Conservation (phyloP, 1,284 basidiomycete species). For the Xerocomus minutiporus region DNA sequence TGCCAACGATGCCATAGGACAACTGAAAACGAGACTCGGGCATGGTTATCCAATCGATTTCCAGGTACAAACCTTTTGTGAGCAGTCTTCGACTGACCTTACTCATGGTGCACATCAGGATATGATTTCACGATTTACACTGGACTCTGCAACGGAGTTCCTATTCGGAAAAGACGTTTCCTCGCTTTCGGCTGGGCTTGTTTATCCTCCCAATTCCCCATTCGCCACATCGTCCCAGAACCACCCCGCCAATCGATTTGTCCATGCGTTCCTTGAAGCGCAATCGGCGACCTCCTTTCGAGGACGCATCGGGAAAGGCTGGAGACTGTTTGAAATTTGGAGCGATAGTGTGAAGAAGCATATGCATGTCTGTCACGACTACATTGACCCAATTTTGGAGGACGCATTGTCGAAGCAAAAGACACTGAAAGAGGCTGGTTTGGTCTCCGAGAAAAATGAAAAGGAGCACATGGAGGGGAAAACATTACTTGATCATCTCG, state of each 20-base stretch:
- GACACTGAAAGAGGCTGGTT: slow-evolving; percentile 10
- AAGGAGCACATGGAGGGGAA: slow-evolving; percentile 19
- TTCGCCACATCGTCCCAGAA: slow-evolving; percentile 4
- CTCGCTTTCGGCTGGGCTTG: slow-evolving; percentile 29
- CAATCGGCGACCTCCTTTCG: slow-evolving; percentile 24
- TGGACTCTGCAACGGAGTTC: slow-evolving; percentile 41
- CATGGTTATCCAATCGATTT: slow-evolving; percentile 49
- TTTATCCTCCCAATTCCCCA: slow-evolving; percentile 24
- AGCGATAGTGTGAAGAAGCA: slow-evolving; percentile 29
- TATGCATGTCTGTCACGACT: slow-evolving; percentile 34
- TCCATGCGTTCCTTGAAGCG: slow-evolving; percentile 30
- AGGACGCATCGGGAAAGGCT: slow-evolving; percentile 22
- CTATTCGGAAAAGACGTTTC: slow-evolving; percentile 34
- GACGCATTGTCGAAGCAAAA: slow-evolving; percentile 31
- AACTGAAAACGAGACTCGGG: slow-evolving; percentile 38
- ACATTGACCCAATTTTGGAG: slow-evolving; percentile 35
- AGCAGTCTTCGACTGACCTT: neutral
- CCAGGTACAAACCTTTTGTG: slow-evolving; percentile 31
- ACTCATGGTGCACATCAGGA: slow-evolving; percentile 24
- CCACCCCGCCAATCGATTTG: slow-evolving; percentile 32
- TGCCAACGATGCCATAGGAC: slow-evolving; percentile 37
- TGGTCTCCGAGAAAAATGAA: slow-evolving; percentile 7
- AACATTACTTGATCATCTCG: slow-evolving; percentile 30
- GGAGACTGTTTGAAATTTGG: slow-evolving; percentile 35
- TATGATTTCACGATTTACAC: slow-evolving; percentile 37